Conservation (phyloP, 805 yeast genomes). For the Ogataea populi-albae region DNA sequence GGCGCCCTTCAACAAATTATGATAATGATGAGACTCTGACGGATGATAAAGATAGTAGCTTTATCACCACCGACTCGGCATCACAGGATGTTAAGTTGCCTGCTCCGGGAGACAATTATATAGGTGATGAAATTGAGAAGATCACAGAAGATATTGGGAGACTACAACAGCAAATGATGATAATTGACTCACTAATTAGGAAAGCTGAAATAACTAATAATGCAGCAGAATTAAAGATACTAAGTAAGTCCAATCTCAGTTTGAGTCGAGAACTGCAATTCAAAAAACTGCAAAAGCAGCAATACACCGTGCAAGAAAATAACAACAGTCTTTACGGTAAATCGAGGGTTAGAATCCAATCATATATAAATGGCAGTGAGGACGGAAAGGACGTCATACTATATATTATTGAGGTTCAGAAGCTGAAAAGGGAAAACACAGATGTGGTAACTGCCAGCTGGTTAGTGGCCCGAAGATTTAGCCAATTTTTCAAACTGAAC, state of each 20-base stretch:
- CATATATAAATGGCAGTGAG: slow-evolving; percentile 55
- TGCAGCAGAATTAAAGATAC: slow-evolving; percentile 60
- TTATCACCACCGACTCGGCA: slow-evolving; percentile 7
- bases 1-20: slow-evolving; percentile 25
- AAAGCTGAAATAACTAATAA: slow-evolving; percentile 88
- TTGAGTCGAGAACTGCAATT: slow-evolving; percentile 69
- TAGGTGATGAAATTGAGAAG: slow-evolving; percentile 64
- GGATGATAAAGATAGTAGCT: slow-evolving; percentile 12
- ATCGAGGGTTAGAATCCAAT: slow-evolving; percentile 51
- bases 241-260: slow-evolving; percentile 64
- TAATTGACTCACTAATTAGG: slow-evolving; percentile 62
- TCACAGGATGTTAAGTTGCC: slow-evolving; percentile 43
- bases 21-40: slow-evolving; percentile 28
- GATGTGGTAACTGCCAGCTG: slow-evolving; percentile 63
- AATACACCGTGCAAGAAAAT: slow-evolving; percentile 76
- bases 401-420: slow-evolving; percentile 76
- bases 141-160: slow-evolving; percentile 56
- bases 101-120: slow-evolving; percentile 65
- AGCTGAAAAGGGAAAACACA: slow-evolving; percentile 31
- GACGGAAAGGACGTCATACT: slow-evolving; percentile 59
- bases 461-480: slow-evolving; percentile 87
- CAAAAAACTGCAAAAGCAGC: slow-evolving; percentile 75
- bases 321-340: slow-evolving; percentile 74
- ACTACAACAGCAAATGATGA: slow-evolving; percentile 57
- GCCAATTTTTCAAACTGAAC: slow-evolving; percentile 75